Percentiles rank a stretch among this genome's conserved stretches.
phyloP scores from a whole-genome alignment of 2,329 filamentous ascomycete species.

The Dothistroma pini region DNA sequence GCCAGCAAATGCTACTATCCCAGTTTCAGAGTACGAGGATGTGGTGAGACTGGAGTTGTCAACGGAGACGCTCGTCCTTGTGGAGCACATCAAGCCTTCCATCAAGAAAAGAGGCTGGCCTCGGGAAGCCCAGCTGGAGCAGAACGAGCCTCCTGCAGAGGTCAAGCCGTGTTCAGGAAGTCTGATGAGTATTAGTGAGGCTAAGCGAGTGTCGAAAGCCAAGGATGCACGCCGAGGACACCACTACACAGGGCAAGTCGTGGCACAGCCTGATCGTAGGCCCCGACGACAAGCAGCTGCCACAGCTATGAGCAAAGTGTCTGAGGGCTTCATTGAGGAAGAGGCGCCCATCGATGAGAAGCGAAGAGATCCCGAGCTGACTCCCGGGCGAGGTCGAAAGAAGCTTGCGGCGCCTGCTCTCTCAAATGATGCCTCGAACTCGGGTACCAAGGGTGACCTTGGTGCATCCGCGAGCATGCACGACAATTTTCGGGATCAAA shows the following conservation, averaged over 20 bases:
- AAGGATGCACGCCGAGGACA: not conserved
- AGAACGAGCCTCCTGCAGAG: not conserved
- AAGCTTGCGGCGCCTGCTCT: not conserved
- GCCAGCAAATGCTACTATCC: not conserved
- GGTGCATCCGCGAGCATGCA: conserved; percentile 1
- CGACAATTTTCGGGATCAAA: conserved; percentile 4
- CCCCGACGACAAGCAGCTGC: conserved; percentile 27
- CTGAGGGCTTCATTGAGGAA: conserved; percentile 25
- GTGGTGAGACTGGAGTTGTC: not conserved
- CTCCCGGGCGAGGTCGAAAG: conserved; percentile 1
- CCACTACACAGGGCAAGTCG: not conserved
- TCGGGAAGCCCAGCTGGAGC: not conserved
- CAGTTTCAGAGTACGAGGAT: not conserved
- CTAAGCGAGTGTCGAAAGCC: not conserved
- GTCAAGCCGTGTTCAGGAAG: not conserved
- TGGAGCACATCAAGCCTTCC: not conserved
- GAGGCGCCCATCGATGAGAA: conserved; percentile 24
- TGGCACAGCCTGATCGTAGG: conserved; percentile 1
- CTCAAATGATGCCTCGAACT: not conserved
- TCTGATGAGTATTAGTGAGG: not conserved
- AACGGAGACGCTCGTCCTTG: not conserved
- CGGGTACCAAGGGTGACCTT: not conserved
- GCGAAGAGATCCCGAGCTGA: conserved; percentile 13
- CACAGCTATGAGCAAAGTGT: conserved; percentile 23
- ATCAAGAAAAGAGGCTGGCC: conserved; percentile 3